phyloP scores from a whole-genome alignment of 1,139 yeast genomes.

The Lodderomyces margitis region DNA sequence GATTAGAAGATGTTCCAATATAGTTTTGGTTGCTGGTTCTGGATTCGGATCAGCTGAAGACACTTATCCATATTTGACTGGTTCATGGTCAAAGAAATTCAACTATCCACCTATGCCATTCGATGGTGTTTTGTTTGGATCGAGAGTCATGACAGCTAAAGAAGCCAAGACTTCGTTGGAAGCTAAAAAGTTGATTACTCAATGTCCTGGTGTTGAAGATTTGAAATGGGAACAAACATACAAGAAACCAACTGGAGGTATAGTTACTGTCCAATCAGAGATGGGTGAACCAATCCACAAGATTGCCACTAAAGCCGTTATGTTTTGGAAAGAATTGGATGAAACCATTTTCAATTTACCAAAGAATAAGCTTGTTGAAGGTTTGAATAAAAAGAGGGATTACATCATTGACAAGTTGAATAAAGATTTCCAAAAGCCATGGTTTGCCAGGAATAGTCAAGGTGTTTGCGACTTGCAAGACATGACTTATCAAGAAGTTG shows the following conservation, averaged over 20 bases:
- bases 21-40: slow-evolving; percentile 91
- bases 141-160: slow-evolving; percentile 96
- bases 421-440: slow-evolving; percentile 95
- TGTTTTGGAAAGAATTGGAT: slow-evolving; percentile 96
- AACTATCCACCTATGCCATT: slow-evolving; percentile 98
- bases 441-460: slow-evolving; percentile 79
- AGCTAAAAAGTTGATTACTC: slow-evolving; percentile 89
- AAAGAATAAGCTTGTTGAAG: slow-evolving; percentile 81
- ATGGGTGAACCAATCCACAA: slow-evolving; percentile 99
- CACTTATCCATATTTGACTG: slow-evolving; percentile 95
- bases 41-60: slow-evolving; percentile 98
- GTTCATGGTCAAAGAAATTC: slow-evolving; percentile 85
- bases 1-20: slow-evolving; percentile 88
- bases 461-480: slow-evolving; percentile 92
- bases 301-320: slow-evolving; percentile 96
- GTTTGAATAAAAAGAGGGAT: slow-evolving; percentile 78
- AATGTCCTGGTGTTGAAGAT: slow-evolving; percentile 88
- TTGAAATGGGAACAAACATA: slow-evolving; percentile 90
- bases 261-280: slow-evolving; percentile 92
- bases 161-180: slow-evolving; percentile 93
- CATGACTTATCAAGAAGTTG: slow-evolving; percentile 93
- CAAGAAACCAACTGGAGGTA: slow-evolving; percentile 95
- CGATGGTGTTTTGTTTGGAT: slow-evolving; percentile 95
- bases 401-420: slow-evolving; percentile 82
- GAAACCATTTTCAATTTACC: slow-evolving; percentile 90